A percentile compares a stretch with the other conserved stretches of the same genome.
These are phyloP conservation scores for Salinomyces thailandicus DNA, from an alignment of 2,329 filamentous ascomycete species.

Conservation along the genomic window DNA sequence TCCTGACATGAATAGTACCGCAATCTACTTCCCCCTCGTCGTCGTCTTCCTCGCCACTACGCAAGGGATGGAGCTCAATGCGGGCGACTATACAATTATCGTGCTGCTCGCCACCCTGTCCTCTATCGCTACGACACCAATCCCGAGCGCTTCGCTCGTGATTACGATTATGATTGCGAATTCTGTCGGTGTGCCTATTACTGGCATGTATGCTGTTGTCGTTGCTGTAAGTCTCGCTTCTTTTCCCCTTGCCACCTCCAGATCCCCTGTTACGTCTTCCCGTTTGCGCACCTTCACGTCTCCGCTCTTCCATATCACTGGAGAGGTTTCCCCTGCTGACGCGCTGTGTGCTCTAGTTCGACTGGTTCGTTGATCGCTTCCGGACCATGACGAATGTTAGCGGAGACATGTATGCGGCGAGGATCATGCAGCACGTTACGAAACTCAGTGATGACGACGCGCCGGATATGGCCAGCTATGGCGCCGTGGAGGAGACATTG, in stretches of 20 bases:
- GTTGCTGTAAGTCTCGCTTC: constrained; percentile 45
- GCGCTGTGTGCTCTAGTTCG: no score
- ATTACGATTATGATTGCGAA: constrained; percentile 43
- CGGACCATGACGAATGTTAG: constrained; percentile 43
- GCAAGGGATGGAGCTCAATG: constrained; percentile 35
- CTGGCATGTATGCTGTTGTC: constrained; percentile 43
- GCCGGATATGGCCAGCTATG: not conserved
- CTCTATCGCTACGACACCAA: constrained; percentile 45
- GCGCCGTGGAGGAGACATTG: not conserved
- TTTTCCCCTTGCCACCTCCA: no score
- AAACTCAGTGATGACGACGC: constrained; percentile 21
- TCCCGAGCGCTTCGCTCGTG: constrained; percentile 43
- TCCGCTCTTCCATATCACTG: no score
- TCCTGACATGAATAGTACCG: constrained; percentile 30
- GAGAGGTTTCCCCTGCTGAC: no score
- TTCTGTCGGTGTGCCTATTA: constrained; percentile 36
- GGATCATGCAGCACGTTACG: constrained; percentile 32
- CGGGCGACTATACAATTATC: constrained; percentile 41
- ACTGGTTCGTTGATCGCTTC: constrained; percentile 48
- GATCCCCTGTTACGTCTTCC: no score
- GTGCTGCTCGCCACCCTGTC: constrained; percentile 41
- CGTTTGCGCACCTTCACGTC: no score
- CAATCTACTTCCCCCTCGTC: constrained; percentile 46
- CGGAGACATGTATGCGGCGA: constrained; percentile 40
- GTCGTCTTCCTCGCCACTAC: constrained; percentile 45